Base-by-base conservation (phyloP, 2,329 filamentous ascomycete genomes). In the Arthrobotrys entomopaga region DNA sequence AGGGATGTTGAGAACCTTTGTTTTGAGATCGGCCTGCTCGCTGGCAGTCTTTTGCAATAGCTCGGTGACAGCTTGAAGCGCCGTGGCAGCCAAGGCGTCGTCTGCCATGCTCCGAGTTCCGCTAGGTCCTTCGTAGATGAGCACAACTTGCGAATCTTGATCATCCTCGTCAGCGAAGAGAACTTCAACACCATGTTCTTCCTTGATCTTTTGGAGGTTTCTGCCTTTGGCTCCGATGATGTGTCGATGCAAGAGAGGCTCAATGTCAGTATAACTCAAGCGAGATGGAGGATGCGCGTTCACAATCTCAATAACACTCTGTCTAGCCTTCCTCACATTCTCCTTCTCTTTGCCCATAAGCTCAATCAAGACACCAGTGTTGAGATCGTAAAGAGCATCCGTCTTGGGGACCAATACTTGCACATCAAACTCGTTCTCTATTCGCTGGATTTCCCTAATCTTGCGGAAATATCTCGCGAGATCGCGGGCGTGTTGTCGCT, bases 381-480 rank as follows among this genome's bases (percentile, higher is more conserved):
- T 63, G 16, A 64, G 65, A 53, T 78, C 67, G 20, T 78, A 76
- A 13, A 78, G 75, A 7, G 69, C 75, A n/a, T 77, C 72, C 22
- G 48, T 86, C 76, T 86, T 87, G 0, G 92, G 91, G 1, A 73
- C 53, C n/a, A 53, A 65, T 20, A 79, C 76, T 48, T 78, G 75
- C 34, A 78, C 76, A 19, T 76, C 70, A 53, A 60, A 72, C 42
- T 77, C 77, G 8, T 87, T 87, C 83, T 97, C 93, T 13, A 99
- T 85, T 59, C 92, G 88, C 78, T 91, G 88, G 78, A 98, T 90
- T 78, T 94, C 91, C 78, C 89, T 87, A 52, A 91, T 90, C 79
- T 95, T 88, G 65, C 89, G 89, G 59, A 98, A 86, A 82, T 99
- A 99, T 64, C 92, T 89, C 0, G 93, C 95, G 67, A 99, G 85